Percentiles rank a stretch among this genome's conserved stretches.
phyloP scores from a whole-genome alignment of 306 rosid species.

The Mimosa bimucronata region DNA sequence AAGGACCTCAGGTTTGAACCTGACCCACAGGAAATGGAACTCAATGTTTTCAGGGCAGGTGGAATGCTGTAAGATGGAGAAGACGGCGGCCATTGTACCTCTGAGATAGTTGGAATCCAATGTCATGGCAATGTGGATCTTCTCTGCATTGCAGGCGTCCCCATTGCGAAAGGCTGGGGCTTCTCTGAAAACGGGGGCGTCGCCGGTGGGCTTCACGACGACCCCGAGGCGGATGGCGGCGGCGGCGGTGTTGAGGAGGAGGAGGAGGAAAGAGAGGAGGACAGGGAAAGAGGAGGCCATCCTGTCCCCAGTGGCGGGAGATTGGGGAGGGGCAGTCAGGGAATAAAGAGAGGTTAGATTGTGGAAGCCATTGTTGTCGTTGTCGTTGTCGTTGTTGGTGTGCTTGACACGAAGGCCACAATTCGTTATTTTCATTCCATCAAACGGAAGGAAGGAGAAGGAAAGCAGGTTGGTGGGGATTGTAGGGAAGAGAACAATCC shows the following conservation, averaged over 20 bases:
- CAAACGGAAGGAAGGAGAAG: background rate
- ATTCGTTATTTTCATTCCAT: slow-evolving; percentile 23
- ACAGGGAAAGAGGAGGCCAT: slow-evolving; percentile 67
- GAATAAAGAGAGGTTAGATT: slow-evolving; percentile 43
- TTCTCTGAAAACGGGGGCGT: slow-evolving; percentile 61
- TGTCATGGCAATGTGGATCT: slow-evolving; percentile 80
- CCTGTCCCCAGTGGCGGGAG: slow-evolving; percentile 53
- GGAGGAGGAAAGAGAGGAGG: slow-evolving; percentile 22
- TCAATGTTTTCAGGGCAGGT: slow-evolving; percentile 75
- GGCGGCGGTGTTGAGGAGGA: background rate
- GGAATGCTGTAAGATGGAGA: slow-evolving; percentile 77
- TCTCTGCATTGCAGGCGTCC: slow-evolving; percentile 49
- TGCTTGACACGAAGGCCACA: slow-evolving; percentile 49
- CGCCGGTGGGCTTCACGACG: slow-evolving; percentile 49
- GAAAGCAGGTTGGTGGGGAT: slow-evolving; percentile 50
- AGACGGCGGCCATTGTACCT: slow-evolving; percentile 83
- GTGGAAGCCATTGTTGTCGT: slow-evolving; percentile 59
- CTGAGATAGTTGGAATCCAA: slow-evolving; percentile 82
- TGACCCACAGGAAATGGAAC: slow-evolving; percentile 78
- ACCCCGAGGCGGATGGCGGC: slow-evolving; percentile 53
- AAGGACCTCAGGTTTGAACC: slow-evolving; percentile 61
- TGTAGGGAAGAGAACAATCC: slow-evolving; percentile 69
- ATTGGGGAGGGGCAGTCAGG: slow-evolving; percentile 32
- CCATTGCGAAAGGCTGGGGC: slow-evolving; percentile 79
- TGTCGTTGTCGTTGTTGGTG: slow-evolving; percentile 4